These are phyloP conservation scores for Podaxis mareebaensis DNA, from an alignment of 768 basidiomycete genomes.

Conservation along the genomic window DNA sequence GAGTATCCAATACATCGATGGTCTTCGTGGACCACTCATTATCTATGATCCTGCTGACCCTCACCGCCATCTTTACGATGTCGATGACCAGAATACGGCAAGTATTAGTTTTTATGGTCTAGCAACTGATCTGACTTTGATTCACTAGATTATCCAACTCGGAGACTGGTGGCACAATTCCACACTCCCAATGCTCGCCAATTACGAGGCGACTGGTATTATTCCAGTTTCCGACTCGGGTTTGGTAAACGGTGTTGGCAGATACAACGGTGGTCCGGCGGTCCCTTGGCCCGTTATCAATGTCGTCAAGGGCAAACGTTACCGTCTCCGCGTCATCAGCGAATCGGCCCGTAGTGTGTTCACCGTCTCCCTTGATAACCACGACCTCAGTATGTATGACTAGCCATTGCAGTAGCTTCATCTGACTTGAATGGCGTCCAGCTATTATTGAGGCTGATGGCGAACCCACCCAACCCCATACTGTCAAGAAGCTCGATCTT, in stretches of 20 bases:
- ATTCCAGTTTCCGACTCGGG: slow-evolving; percentile 37
- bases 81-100: background rate
- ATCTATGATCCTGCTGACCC: slow-evolving; percentile 33
- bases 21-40: slow-evolving; percentile 42
- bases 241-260: slow-evolving; percentile 49
- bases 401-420: background rate
- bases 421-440: background rate
- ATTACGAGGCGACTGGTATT: slow-evolving; percentile 25
- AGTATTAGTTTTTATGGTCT: background rate
- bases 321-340: slow-evolving; percentile 55
- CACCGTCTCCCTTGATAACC: slow-evolving; percentile 37
- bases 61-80: slow-evolving; percentile 21
- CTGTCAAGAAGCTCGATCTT: slow-evolving; percentile 41
- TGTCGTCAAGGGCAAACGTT: slow-evolving; percentile 42
- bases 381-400: slow-evolving; percentile 25
- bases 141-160: slow-evolving; percentile 24
- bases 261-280: slow-evolving; percentile 40
- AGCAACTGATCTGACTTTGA: background rate
- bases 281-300: slow-evolving; percentile 40
- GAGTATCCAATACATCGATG: slow-evolving; percentile 39
- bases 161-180: slow-evolving; percentile 45
- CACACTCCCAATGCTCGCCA: slow-evolving; percentile 29
- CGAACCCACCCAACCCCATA: slow-evolving; percentile 27
- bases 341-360: slow-evolving; percentile 46
- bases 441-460: slow-evolving; percentile 44